Conservation (phyloP, 768 basidiomycete species). For the Lenzites betulinus region DNA sequence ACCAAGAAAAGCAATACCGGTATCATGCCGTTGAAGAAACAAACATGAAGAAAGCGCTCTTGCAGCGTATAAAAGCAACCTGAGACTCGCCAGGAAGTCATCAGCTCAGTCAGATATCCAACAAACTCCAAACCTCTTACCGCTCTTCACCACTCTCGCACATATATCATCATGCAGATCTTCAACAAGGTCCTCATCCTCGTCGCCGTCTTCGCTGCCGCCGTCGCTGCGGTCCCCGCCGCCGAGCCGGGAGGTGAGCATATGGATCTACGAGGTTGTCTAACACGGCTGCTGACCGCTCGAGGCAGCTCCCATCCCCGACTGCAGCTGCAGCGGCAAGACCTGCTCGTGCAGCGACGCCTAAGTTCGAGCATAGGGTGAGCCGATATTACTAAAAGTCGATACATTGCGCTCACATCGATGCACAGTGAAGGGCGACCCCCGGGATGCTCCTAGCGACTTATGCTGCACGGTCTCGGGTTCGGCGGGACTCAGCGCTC, state of each 20-base stretch:
- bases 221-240: background rate
- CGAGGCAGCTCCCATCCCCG: background rate
- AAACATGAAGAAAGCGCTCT: background rate
- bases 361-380: background rate
- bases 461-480: too few species aligned
- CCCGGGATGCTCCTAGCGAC: too few species aligned
- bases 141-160: background rate
- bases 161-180: slow-evolving; percentile 5
- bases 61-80: background rate
- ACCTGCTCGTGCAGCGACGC: slow-evolving; percentile 6
- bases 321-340: slow-evolving; percentile 2
- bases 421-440: background rate
- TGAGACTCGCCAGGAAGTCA: background rate
- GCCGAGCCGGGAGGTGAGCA: background rate
- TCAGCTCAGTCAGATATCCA: background rate
- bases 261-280: background rate
- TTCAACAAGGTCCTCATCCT: slow-evolving; percentile 9
- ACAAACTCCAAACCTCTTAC: background rate
- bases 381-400: background rate
- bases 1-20: background rate
- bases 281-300: background rate
- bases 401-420: background rate
- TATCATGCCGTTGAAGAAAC: background rate
- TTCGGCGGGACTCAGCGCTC: too few species aligned
- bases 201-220: slow-evolving; percentile 3